These are phyloP conservation scores for Xerocomellus chrysenteron DNA, from an alignment of 768 basidiomycete genomes.

Conservation along the genomic window DNA sequence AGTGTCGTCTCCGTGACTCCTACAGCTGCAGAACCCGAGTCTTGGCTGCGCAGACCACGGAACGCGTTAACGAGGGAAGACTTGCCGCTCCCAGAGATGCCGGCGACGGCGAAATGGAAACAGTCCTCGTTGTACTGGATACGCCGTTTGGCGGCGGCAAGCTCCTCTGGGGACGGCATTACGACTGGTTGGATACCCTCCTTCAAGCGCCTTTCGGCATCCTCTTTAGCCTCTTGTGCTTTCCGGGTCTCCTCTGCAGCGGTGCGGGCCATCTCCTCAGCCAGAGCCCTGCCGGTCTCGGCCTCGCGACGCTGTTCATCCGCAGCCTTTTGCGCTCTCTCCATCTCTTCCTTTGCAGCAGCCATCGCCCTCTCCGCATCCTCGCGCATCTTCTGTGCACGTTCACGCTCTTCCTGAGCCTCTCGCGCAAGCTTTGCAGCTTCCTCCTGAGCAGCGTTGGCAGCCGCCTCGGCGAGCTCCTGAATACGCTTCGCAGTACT, in stretches of 20 bases:
- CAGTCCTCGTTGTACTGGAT: constrained; percentile 24
- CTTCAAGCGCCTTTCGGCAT: constrained; percentile 20
- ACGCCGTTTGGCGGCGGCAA: constrained; percentile 12
- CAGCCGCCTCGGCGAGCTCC: constrained; percentile 4
- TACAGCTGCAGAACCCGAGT: constrained; percentile 25
- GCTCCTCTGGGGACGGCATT: constrained; percentile 21
- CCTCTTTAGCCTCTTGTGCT: constrained; percentile 7
- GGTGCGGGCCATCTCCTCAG: constrained; percentile 2
- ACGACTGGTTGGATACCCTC: constrained; percentile 29
- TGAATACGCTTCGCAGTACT: neutral
- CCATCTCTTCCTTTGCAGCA: constrained; percentile 10
- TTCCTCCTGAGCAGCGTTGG: constrained; percentile 8
- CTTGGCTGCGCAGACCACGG: constrained; percentile 27
- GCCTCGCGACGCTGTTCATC: constrained; percentile 14
- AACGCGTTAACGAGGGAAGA: constrained; percentile 38
- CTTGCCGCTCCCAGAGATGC: constrained; percentile 36
- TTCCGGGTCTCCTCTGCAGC: constrained; percentile 16
- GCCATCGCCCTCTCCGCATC: constrained; percentile 5
- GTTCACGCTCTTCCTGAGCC: constrained; percentile 1
- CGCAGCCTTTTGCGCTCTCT: constrained; percentile 3
- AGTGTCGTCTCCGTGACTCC: constrained; percentile 33
- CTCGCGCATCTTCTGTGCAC: neutral
- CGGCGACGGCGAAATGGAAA: constrained; percentile 36
- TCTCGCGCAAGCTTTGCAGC: neutral
- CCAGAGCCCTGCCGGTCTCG: constrained; percentile 2